Conservation (phyloP, 2,329 filamentous ascomycete genomes). For the Pestalotiopsis sp. region DNA sequence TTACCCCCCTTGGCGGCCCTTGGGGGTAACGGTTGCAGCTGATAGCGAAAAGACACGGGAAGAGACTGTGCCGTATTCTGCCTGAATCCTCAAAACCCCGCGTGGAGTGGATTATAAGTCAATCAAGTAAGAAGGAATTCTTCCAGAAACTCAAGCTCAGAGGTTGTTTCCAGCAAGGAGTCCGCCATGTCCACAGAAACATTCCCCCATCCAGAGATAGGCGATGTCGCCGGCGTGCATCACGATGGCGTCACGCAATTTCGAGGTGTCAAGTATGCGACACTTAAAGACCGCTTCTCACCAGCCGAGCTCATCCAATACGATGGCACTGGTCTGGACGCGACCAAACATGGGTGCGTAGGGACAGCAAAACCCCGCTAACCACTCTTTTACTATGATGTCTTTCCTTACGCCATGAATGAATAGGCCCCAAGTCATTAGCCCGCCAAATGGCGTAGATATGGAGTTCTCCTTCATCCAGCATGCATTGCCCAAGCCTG, state of each 20-base stretch:
- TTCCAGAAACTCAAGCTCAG: neutral
- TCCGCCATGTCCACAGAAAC: neutral
- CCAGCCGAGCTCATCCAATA: neutral
- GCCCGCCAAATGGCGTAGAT: neutral
- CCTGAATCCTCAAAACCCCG: neutral
- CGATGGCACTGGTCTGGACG: neutral
- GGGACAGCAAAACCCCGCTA: no score
- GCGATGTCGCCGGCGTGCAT: neutral
- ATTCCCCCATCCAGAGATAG: neutral
- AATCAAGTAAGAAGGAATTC: neutral
- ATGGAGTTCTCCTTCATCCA: neutral
- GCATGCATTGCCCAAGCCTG: neutral
- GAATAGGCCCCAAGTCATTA: neutral
- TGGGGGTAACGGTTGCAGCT: neutral
- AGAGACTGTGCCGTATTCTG: neutral
- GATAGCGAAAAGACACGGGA: neutral
- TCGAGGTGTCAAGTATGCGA: neutral
- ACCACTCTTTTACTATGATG: no score
- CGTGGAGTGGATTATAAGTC: neutral
- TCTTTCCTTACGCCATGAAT: neutral
- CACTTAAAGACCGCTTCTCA: neutral
- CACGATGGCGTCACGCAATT: neutral
- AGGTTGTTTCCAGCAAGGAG: neutral
- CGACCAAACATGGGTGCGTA: neutral
- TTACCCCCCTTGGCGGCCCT: neutral